phyloP scores from a whole-genome alignment of 2,329 filamentous ascomycete species.

The Cylindrodendrum hubeiense region DNA sequence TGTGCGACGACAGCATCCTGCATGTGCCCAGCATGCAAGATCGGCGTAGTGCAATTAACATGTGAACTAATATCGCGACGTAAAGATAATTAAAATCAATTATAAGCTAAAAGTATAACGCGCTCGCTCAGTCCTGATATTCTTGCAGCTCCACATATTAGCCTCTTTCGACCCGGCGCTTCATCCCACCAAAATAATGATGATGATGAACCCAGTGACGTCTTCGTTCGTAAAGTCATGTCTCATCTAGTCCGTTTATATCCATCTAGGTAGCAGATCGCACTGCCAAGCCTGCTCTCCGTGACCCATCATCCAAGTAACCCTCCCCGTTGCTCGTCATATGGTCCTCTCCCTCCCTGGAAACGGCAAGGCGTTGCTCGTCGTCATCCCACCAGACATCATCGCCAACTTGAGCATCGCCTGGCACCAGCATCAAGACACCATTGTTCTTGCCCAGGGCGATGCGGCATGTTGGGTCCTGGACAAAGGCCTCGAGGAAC shows the following conservation, averaged over 20 bases:
- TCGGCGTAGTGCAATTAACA: background rate
- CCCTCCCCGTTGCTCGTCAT: constrained; percentile 32
- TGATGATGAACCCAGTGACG: constrained; percentile 1
- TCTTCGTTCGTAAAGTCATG: constrained; percentile 26
- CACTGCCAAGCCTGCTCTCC: constrained; percentile 38
- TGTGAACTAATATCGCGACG: constrained; percentile 18
- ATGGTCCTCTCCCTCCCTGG: constrained; percentile 35
- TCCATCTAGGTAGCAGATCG: constrained; percentile 36
- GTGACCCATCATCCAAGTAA: constrained; percentile 39
- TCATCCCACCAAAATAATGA: constrained; percentile 10
- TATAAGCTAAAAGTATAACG: constrained; percentile 12
- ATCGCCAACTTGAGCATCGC: constrained; percentile 44
- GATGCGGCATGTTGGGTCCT: constrained; percentile 42
- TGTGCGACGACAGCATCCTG: constrained; percentile 10
- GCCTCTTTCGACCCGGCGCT: constrained; percentile 1
- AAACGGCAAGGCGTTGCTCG: constrained; percentile 35
- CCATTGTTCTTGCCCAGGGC: constrained; percentile 43
- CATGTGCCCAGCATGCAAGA: constrained; percentile 21
- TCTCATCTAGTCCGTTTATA: constrained; percentile 12
- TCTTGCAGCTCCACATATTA: constrained; percentile 16
- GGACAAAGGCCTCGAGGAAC: constrained; percentile 43
- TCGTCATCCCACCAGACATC: constrained; percentile 41
- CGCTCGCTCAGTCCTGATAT: constrained; percentile 7
- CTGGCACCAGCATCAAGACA: constrained; percentile 44
- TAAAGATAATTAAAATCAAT: constrained; percentile 25